Percentiles rank a stretch among this genome's conserved stretches.
phyloP scores from a whole-genome alignment of 257 asterid species.

The Penstemon newberryi region DNA sequence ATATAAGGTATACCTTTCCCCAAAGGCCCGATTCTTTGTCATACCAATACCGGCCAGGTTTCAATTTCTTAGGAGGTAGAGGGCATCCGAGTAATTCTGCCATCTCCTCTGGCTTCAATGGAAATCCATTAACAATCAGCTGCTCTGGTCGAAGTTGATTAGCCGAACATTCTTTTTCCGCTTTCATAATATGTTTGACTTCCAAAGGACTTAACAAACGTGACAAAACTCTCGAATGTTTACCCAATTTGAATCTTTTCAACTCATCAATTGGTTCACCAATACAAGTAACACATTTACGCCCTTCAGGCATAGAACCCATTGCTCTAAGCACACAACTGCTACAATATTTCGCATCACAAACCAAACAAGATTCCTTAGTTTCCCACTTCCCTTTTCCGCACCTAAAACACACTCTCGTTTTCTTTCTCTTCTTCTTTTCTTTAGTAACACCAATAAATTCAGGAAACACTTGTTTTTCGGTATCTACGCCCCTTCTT shows the following conservation, averaged over 20 bases:
- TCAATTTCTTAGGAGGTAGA: constrained; percentile 78
- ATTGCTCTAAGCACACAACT: constrained; percentile 93
- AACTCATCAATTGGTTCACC: constrained; percentile 85
- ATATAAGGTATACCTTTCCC: constrained; percentile 66
- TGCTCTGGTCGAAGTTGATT: constrained; percentile 96
- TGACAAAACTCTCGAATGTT: constrained; percentile 66
- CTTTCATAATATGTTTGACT: constrained; percentile 88
- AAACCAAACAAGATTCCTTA: constrained; percentile 79
- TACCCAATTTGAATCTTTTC: constrained; percentile 69
- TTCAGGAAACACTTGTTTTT: constrained; percentile 67
- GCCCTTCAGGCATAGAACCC: constrained; percentile 99
- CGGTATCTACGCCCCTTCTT: constrained; percentile 46
- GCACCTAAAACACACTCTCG: constrained; percentile 75
- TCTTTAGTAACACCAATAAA: constrained; percentile 53
- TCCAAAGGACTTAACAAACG: constrained; percentile 84
- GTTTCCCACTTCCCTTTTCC: constrained; percentile 92
- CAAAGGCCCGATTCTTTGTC: constrained; percentile 93
- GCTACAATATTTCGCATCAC: constrained; percentile 82
- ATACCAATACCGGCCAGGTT: constrained; percentile 95
- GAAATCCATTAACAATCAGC: constrained; percentile 77
- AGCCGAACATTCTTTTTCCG: constrained; percentile 82
- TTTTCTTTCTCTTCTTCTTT: constrained; percentile 69
- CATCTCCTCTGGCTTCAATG: constrained; percentile 82
- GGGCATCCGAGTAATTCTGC: constrained; percentile 75
- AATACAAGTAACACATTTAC: constrained; percentile 89